Conservation (phyloP, 1,284 basidiomycete genomes). For the Pseudozyma sp. region DNA sequence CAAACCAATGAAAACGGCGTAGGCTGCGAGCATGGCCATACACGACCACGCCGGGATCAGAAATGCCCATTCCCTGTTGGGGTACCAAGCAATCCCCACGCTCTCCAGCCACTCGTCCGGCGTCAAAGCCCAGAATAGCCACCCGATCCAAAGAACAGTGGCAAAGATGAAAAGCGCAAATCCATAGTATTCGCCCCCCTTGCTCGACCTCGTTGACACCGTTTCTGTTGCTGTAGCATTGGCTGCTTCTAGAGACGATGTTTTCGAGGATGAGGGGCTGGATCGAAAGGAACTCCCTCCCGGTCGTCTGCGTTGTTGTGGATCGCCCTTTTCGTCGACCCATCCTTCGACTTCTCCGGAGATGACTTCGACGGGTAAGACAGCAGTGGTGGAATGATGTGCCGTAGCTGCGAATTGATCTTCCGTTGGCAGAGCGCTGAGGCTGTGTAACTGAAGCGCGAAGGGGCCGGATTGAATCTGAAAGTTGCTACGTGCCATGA, state of each 20-base stretch:
- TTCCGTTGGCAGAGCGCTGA: slow-evolving; percentile 20
- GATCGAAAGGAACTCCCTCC: slow-evolving; percentile 33
- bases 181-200: slow-evolving; percentile 53
- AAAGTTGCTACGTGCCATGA: slow-evolving; percentile 62
- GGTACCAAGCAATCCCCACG: slow-evolving; percentile 59
- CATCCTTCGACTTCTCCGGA: not conserved
- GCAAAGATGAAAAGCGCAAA: slow-evolving; percentile 60
- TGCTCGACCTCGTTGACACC: not conserved
- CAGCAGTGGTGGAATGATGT: not conserved
- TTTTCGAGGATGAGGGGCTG: not conserved
- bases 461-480: slow-evolving; percentile 53
- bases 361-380: not conserved
- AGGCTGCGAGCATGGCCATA: slow-evolving; percentile 50
- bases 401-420: slow-evolving; percentile 12
- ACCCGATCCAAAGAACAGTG: slow-evolving; percentile 49
- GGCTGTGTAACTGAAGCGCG: slow-evolving; percentile 39
- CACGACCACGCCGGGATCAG: slow-evolving; percentile 56
- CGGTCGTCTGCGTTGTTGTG: no score
- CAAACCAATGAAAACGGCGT: slow-evolving; percentile 50
- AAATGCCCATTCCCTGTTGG: slow-evolving; percentile 60
- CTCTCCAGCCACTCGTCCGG: slow-evolving; percentile 43
- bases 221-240: not conserved
- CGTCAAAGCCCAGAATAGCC: slow-evolving; percentile 52
- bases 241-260: slow-evolving; percentile 9
- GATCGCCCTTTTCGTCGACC: slow-evolving; percentile 25